Conservation (phyloP, 2,329 filamentous ascomycete genomes). For the Clonostachys rhizophaga region DNA sequence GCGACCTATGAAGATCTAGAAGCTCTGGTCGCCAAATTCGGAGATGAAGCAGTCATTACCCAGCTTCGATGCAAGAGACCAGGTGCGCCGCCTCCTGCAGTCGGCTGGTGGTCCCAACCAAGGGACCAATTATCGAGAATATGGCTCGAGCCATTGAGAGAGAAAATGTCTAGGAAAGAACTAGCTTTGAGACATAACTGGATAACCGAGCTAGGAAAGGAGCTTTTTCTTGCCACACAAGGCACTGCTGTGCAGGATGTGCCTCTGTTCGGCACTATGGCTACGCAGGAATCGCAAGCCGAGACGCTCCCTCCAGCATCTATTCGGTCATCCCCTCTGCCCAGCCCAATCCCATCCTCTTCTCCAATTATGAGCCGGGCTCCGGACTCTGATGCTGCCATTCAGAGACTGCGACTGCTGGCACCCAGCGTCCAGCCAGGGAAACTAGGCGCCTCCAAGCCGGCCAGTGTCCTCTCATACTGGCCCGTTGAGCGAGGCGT, state of each 20-base stretch:
- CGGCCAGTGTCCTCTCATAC: conserved; percentile 22
- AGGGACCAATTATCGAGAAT: conserved; percentile 7
- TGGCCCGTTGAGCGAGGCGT: conserved; percentile 32
- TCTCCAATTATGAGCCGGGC: conserved; percentile 4
- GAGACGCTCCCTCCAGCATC: neutral
- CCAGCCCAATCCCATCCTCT: conserved; percentile 6
- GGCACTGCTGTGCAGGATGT: conserved; percentile 26
- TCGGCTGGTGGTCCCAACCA: conserved; percentile 16
- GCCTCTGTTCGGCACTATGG: conserved; percentile 15
- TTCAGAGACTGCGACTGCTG: conserved; percentile 26
- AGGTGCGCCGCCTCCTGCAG: conserved; percentile 11
- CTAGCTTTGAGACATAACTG: conserved; percentile 15
- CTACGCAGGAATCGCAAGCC: too few species aligned
- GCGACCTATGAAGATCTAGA: conserved; percentile 18
- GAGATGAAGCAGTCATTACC: conserved; percentile 18
- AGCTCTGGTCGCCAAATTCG: conserved; percentile 15
- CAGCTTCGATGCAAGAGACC: conserved; percentile 17
- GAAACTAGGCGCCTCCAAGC: conserved; percentile 15
- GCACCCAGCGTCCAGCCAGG: conserved; percentile 18
- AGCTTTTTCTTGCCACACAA: conserved; percentile 24
- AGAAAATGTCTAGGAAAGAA: conserved; percentile 12
- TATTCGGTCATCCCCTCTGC: conserved; percentile 3
- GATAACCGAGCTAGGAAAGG: conserved; percentile 23
- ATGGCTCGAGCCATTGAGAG: conserved; percentile 20
- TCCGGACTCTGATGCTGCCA: conserved; percentile 14